Base-by-base conservation (phyloP, 1,284 basidiomycete genomes). In the Puccinia polysora region DNA sequence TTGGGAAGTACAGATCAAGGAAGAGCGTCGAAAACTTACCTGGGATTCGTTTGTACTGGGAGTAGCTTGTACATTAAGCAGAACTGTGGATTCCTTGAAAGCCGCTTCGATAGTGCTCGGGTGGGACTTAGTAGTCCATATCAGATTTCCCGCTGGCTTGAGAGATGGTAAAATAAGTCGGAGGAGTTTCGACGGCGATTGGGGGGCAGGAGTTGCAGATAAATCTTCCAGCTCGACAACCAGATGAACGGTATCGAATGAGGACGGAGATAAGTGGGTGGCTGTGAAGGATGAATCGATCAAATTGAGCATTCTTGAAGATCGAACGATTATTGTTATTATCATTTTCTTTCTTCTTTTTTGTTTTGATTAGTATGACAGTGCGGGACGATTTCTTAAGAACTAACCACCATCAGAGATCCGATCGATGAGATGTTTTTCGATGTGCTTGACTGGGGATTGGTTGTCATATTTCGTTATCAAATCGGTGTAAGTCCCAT, bases 401-500 rank as follows among this genome's bases (percentile, higher is more conserved):
- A n/a, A 43, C 68, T 40, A 38, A 70, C 68, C 68, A 47, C 68
- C 68, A 49, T 70, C 68, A 47, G 58, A 49, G 20, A 70, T 62
- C 36, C 68, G 36, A 59, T 70, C 68, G 36, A 36, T 25, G 18
- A 70, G 55, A 28, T 70, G 68, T 45, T 53, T 60, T 18, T 70
- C 68, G 36, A 70, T 18, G 4, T 45, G 5, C 23, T n/a, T 56
- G 28, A 55, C 43, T 7, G 55, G 52, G 40, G 20, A 40, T 50
- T 70, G 32, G 45, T 32, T 53, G 30, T 86, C 84, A 63, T 89
- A 80, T 73, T 83, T 82, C 2, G 84, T 83, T 64, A 90, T 83
- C 73, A 88, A 80, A 4, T 83, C 80, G 77, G 90, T 89, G 78
- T 90, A 90, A 77, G 83, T 83, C 53, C 89, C 89, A 78, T 89